Base-by-base conservation (phyloP, 148 eudicot genomes). In the Spergularia bocconei region DNA sequence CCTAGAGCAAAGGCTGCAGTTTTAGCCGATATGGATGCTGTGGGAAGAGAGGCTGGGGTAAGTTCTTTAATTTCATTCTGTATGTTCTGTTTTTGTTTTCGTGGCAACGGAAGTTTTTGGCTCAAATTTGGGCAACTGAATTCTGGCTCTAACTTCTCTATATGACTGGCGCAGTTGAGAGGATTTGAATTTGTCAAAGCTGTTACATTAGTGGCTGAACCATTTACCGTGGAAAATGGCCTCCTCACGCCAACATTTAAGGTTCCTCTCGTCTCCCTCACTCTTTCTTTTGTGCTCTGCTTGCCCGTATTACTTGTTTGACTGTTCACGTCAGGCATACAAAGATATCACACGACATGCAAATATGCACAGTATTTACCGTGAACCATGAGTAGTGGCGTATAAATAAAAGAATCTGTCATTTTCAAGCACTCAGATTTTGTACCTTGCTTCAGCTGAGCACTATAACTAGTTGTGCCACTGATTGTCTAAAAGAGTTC, bases 221-320 rank as follows among this genome's bases (percentile, higher is more conserved):
- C 89, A 6, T 90, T 94, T 79, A 89, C 97, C 0, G 54, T 87
- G 74, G 97, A 94, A 79, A 94, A 92, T 74, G 98, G 91, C 81
- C 85, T 91, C 78, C 95, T 88, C 50, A 94, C 98, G 58, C 98
- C 98, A 57, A 94, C 98, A 23, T 87, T 90, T 58, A 94, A 94
- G 96, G 97, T 87, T 33, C 51, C 17, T 52, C 44, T 62, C 63
- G 53, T 15, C 16, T 53, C 67, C 33, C 13, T 17, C 47, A 4
- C 25, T 19, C 39, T 20, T 7, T 52, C 17, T 76, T 13, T 25
- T 23, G 19, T 39, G 58, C 14, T 5, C 48, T 14, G 25, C 11
- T 33, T 54, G 20, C 25, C 23, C 19, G 21, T 41, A n/a, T 44
- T 9, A 65, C 53, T 33, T 44, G 4, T 13, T 64, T 64, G 4